Base-by-base conservation (phyloP, 768 basidiomycete genomes). In the Cubamyces lactineus region DNA sequence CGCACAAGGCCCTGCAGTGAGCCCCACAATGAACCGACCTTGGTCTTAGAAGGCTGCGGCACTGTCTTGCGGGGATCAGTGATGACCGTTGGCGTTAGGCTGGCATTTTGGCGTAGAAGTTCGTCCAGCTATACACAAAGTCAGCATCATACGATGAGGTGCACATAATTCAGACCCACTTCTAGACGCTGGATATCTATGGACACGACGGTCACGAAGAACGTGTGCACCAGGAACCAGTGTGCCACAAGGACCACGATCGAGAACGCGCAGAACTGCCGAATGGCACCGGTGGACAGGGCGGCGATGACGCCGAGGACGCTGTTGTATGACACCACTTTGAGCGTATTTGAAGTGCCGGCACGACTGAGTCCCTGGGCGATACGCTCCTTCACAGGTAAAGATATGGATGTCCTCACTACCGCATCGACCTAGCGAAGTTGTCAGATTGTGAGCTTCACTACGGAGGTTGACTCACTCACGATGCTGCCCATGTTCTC, bases 401-500 rank as follows among this genome's bases (percentile, higher is more conserved):
- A 79, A 3, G 91, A 85, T n/a, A 96, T 86, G 11, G 91, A 86
- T 0, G 94, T 96, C 71, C 81, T 87, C 3, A 87, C 84, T 26
- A 96, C 91, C 0, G 92, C 92, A 66, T 93, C 91, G 13, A 93
- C 90, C 92, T 87, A 72, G 19, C 70, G 55, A 72, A 64, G 39
- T 65, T 63, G 66, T 76, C 70, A 71, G 62, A 8, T 53, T 66
- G 69, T 53, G 26, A 53, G 59, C 68, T 39, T 19, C 42, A 19
- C 19, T 8, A 50, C 47, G 23, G 16, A 30, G 39, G 19, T n/a
- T 23, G 54, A 7, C 49, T 43, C 43, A 74, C 87, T 64, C 73
- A 94, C 94, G 72, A 99, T 79, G 69, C 88, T 91, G 72, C 94
- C 92, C 96, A 98, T 98, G 69, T 98, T 98, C 77, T 98, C 96